Base-by-base conservation (phyloP, 208 protist species). In the Crithidia fasciculata region DNA sequence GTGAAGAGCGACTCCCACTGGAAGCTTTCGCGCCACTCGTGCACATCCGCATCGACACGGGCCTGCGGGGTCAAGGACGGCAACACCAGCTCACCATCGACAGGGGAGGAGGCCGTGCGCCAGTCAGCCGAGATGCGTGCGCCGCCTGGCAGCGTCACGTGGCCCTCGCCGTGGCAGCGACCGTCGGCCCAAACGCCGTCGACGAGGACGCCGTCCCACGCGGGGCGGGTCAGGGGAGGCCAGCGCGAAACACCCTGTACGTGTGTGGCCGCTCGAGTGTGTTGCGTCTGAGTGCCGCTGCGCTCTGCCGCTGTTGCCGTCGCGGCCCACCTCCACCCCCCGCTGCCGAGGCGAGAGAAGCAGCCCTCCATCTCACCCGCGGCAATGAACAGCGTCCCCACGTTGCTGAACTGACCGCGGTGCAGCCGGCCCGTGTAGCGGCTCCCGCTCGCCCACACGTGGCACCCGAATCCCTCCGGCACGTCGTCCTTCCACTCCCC, bases 1-100 rank as follows among this genome's bases (percentile, higher is more conserved):
- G 70, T 36, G 16, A 95, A 77, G 16, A 95, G 72, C 28, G 88
- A 66, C 69, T 95, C 90, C 90, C 90, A 95, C 68, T 92, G 88
- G 62, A 93, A 93, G 71, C 83, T 89, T 67, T 92, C 83, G 28
- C 73, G 72, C 90, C 85, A 93, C 56, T 73, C 77, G 43, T 81
- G 74, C 53, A 47, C 81, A 15, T 58, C 75, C 16, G 71, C 57
- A 54, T 72, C 78, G 13, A 40, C 61, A 55, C 65, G 43, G 37
- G 72, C 70, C 54, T 72, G 74, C 15, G 72, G 39, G 16, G 54
- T 54, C 13, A 65, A 69, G 36, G 40, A 15, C 9, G 80, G 65
- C 55, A 84, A 37, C 62, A 89, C 86, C 43, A 92, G 47, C 68
- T 88, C 81, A 0, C 86, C 91, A 49, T 85, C 71, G 5, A 71